These are phyloP conservation scores for Penicillium ochrochloron DNA, from an alignment of 495 filamentous ascomycete genomes.

Conservation along the genomic window DNA sequence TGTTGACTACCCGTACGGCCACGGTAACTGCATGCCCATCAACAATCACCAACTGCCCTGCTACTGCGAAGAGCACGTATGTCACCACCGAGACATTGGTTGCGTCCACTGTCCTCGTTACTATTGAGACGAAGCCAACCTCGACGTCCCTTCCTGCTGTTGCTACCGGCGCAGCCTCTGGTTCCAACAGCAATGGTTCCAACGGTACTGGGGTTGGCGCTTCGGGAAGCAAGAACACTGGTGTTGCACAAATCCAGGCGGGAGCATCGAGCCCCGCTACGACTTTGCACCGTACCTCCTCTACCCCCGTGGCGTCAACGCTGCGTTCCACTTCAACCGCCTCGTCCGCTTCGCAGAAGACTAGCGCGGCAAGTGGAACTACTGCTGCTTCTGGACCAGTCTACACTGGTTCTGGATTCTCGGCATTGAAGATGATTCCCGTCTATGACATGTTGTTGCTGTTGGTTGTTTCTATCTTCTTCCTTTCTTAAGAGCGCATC, in stretches of 20 bases:
- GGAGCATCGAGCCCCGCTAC: background rate
- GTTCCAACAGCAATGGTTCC: background rate
- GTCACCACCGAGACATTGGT: slow-evolving; percentile 29
- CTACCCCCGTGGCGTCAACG: background rate
- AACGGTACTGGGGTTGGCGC: background rate
- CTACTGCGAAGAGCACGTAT: slow-evolving; percentile 25
- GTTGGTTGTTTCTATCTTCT: background rate
- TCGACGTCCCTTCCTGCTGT: background rate
- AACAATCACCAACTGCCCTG: slow-evolving; percentile 29
- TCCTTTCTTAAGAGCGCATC: background rate
- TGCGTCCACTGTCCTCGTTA: slow-evolving; percentile 12
- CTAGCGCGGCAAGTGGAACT: background rate
- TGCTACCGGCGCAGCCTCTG: background rate
- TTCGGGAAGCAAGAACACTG: background rate
- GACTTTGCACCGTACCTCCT: background rate
- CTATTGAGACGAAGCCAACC: background rate
- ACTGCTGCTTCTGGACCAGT: background rate
- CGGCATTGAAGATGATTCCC: background rate
- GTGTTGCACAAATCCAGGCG: background rate
- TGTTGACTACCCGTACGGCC: slow-evolving; percentile 23
- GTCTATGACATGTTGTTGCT: background rate
- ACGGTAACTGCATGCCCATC: slow-evolving; percentile 29
- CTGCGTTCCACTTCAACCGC: background rate
- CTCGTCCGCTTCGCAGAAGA: background rate
- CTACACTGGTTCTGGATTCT: background rate